A percentile compares a stretch with the other conserved stretches of the same genome.
These are phyloP conservation scores for Fusarium mundagurra DNA, from an alignment of 2,329 filamentous ascomycete genomes.

Conservation along the genomic window DNA sequence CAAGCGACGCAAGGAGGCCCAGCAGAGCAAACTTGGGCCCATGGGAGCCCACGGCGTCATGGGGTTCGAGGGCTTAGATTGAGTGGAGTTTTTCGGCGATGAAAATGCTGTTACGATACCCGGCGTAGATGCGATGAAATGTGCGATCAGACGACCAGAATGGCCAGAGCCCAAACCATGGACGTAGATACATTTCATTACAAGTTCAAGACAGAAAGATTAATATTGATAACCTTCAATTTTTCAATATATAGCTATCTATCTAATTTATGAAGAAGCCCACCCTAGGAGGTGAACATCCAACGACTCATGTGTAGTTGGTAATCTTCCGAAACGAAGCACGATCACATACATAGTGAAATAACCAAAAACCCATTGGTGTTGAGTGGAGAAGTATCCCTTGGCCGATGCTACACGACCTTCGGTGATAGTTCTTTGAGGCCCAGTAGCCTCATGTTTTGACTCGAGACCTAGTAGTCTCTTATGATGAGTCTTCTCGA, in stretches of 20 bases:
- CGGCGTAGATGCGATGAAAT: background rate
- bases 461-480: slow-evolving; percentile 20
- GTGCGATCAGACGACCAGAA: background rate
- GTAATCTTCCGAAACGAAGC: slow-evolving; percentile 35
- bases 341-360: slow-evolving; percentile 23
- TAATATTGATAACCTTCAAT: slow-evolving; percentile 7
- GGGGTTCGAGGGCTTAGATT: slow-evolving; percentile 60
- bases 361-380: slow-evolving; percentile 29
- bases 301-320: slow-evolving; percentile 34
- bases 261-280: slow-evolving; percentile 17
- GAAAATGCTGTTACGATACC: slow-evolving; percentile 29
- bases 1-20: slow-evolving; percentile 56
- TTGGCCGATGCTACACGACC: slow-evolving; percentile 26
- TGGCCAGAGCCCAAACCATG: background rate
- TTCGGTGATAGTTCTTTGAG: background rate
- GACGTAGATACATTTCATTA: background rate
- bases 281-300: slow-evolving; percentile 34
- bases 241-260: slow-evolving; percentile 22
- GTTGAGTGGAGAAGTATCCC: slow-evolving; percentile 8
- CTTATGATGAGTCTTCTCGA: slow-evolving; percentile 25
- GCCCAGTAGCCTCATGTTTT: slow-evolving; percentile 22
- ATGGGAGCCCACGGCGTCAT: slow-evolving; percentile 63
- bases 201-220: background rate
- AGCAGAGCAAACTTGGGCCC: slow-evolving; percentile 56
- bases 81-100: background rate